phyloP scores from a whole-genome alignment of 768 basidiomycete genomes.

The Rhizopogon salebrosus region DNA sequence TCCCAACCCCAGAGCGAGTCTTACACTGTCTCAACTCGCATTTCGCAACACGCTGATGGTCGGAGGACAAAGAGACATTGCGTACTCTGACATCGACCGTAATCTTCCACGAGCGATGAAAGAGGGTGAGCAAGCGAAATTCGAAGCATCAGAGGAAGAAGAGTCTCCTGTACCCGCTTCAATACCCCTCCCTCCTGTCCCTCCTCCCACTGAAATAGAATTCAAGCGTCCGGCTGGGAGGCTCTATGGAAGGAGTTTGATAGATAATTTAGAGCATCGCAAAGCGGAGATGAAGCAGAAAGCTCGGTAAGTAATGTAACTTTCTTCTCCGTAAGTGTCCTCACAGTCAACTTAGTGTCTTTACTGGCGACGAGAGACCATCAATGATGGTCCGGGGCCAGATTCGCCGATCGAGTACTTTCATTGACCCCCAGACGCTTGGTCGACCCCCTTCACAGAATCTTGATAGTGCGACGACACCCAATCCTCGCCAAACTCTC shows the following conservation, averaged over 20 bases:
- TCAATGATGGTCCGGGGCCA: constrained; percentile 85
- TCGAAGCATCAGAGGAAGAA: constrained; percentile 35
- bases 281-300: constrained; percentile 80
- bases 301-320: constrained; percentile 56
- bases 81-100: constrained; percentile 55
- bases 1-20: constrained; percentile 68
- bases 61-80: constrained; percentile 58
- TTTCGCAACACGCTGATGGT: constrained; percentile 78
- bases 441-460: constrained; percentile 45
- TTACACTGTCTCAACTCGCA: constrained; percentile 76
- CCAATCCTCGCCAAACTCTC: constrained; percentile 25
- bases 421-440: constrained; percentile 69
- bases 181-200: constrained; percentile 24
- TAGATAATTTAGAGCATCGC: constrained; percentile 82
- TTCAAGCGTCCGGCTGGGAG: constrained; percentile 65
- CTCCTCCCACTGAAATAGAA: constrained; percentile 27
- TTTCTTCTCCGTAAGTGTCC: not conserved
- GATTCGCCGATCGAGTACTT: constrained; percentile 51
- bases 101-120: constrained; percentile 65
- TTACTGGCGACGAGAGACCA: constrained; percentile 82
- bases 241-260: constrained; percentile 82
- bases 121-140: constrained; percentile 74
- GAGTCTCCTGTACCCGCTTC: constrained; percentile 28
- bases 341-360: constrained; percentile 49
- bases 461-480: constrained; percentile 37